These are phyloP conservation scores for Dactylorhiza incarnata DNA, from an alignment of 106 monocot genomes.

Conservation along the genomic window DNA sequence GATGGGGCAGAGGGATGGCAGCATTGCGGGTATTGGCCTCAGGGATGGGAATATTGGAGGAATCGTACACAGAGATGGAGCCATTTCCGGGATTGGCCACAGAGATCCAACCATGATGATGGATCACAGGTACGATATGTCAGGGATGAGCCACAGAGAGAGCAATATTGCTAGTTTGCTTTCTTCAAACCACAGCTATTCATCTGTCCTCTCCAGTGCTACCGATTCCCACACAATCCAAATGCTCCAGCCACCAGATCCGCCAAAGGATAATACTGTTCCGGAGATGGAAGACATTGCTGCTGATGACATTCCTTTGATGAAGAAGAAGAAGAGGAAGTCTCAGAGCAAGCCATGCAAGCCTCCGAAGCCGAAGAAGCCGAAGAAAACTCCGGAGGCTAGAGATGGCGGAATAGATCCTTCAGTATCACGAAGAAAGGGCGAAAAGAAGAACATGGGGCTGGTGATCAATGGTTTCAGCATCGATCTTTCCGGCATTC, in stretches of 20 bases:
- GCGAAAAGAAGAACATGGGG: slow-evolving; percentile 26
- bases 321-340: slow-evolving; percentile 37
- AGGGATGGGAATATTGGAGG: slow-evolving; percentile 23
- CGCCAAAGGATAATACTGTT: slow-evolving; percentile 13
- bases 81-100: not conserved
- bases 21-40: slow-evolving; percentile 19
- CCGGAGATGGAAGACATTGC: slow-evolving; percentile 6
- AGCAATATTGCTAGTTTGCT: no score
- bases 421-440: not conserved
- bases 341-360: slow-evolving; percentile 24
- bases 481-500: slow-evolving; percentile 40
- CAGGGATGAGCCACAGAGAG: no score
- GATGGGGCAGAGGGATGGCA: no score
- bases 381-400: slow-evolving; percentile 31
- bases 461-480: slow-evolving; percentile 47
- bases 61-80: slow-evolving; percentile 8
- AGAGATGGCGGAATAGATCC: slow-evolving; percentile 12
- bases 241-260: slow-evolving; percentile 27
- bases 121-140: slow-evolving; percentile 4
- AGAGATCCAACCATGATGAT: not conserved
- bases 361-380: slow-evolving; percentile 48
- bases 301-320: not conserved
- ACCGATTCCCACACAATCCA: slow-evolving; percentile 20
- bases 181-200: not conserved
- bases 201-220: slow-evolving; percentile 5